Conservation (phyloP, 306 rosid species). For the Quercus aquifolioides region DNA sequence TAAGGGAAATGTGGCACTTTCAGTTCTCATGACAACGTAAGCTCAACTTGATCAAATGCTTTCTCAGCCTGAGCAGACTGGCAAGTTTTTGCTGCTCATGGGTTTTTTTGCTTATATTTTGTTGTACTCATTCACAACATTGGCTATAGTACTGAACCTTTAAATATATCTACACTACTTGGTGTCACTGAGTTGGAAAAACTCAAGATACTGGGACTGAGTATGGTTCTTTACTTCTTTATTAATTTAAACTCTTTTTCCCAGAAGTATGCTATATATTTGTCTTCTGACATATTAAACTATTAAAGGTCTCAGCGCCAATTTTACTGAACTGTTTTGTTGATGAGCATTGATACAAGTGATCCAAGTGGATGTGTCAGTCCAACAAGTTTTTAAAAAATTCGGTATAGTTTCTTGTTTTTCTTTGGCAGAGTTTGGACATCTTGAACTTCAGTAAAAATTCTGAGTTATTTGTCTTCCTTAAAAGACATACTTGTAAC, state of each 20-base stretch:
- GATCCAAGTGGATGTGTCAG: background rate
- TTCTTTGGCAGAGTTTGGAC: no score
- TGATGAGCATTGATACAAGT: background rate
- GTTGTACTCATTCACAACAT: background rate
- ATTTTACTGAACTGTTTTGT: background rate
- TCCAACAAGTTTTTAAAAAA: background rate
- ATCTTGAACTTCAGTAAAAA: no score
- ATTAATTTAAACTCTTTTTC: background rate
- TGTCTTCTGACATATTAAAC: background rate
- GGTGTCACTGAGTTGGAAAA: background rate
- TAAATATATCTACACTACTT: background rate
- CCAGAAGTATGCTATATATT: background rate
- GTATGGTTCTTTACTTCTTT: background rate
- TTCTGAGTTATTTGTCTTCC: no score
- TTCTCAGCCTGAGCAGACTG: background rate
- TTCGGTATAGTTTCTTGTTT: no score
- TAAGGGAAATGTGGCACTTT: conserved; percentile 94
- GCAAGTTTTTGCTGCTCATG: background rate
- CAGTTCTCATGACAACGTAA: conserved; percentile 95
- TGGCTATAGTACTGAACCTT: background rate
- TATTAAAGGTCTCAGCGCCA: background rate
- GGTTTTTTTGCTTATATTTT: background rate
- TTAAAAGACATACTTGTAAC: no score
- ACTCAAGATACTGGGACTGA: background rate
- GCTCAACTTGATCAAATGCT: conserved; percentile 21